phyloP scores from a whole-genome alignment of 768 basidiomycete genomes.

The Hemileccinum rubropunctum region DNA sequence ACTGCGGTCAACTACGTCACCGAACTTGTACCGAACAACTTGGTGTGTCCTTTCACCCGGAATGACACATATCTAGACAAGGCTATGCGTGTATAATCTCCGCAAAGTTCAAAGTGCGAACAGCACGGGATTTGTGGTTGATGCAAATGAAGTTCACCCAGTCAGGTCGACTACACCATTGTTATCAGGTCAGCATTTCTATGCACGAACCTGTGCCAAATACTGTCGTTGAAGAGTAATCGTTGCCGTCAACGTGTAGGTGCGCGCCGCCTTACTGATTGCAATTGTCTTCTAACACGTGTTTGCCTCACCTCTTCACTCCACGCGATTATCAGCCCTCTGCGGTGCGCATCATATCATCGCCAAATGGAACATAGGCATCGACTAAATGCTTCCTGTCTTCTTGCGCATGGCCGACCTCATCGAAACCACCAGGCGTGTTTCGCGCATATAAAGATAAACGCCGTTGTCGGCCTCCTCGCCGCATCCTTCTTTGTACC shows the following conservation, averaged over 20 bases:
- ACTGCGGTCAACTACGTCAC: neutral
- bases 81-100: constrained; percentile 24
- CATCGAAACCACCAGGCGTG: constrained; percentile 37
- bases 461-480: constrained; percentile 19
- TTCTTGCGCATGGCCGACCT: constrained; percentile 29
- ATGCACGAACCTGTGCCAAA: constrained; percentile 15
- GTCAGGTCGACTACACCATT: neutral
- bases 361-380: constrained; percentile 17
- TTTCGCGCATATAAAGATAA: constrained; percentile 28
- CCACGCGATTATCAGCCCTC: constrained; percentile 36
- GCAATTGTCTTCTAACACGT: constrained; percentile 24
- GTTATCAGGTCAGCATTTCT: constrained; percentile 1
- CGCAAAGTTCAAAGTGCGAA: constrained; percentile 5
- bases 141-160: neutral
- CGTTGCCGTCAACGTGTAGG: constrained; percentile 6
- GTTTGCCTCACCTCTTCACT: constrained; percentile 26
- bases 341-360: constrained; percentile 32
- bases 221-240: constrained; percentile 1
- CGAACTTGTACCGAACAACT: constrained; percentile 1
- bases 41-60: constrained; percentile 6
- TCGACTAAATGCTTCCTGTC: constrained; percentile 24
- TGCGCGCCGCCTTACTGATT: constrained; percentile 13
- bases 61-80: constrained; percentile 7
- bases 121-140: neutral
- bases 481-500: constrained; percentile 18